phyloP scores from a whole-genome alignment of 345 rosid genomes.

The Populus davidiana region DNA sequence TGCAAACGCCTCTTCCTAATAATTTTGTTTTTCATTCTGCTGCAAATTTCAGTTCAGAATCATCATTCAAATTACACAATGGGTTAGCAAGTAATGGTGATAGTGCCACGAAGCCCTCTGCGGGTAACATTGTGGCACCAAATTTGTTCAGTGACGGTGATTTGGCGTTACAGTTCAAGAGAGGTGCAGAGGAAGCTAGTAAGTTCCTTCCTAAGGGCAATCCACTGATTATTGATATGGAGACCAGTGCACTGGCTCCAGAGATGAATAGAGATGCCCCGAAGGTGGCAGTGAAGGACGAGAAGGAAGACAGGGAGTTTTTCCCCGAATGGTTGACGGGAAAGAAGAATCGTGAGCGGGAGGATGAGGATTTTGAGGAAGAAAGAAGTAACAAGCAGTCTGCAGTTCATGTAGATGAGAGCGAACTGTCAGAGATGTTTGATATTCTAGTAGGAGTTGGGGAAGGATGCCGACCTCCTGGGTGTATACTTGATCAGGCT shows the following conservation, averaged over 20 bases:
- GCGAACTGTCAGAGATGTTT: constrained; percentile 62
- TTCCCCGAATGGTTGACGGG: constrained; percentile 33
- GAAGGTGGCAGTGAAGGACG: constrained; percentile 29
- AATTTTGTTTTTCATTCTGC: constrained; percentile 54
- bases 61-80: constrained; percentile 20
- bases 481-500: not conserved
- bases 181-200: constrained; percentile 81
- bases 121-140: constrained; percentile 33
- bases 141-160: constrained; percentile 53
- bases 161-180: constrained; percentile 61
- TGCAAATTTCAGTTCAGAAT: constrained; percentile 22
- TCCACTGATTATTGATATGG: constrained; percentile 40
- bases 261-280: constrained; percentile 14
- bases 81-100: constrained; percentile 22
- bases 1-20: constrained; percentile 25
- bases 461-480: not conserved
- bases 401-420: constrained; percentile 50
- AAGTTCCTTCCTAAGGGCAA: constrained; percentile 70
- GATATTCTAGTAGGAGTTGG: constrained; percentile 51
- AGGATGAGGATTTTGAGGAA: constrained; percentile 41
- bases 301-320: constrained; percentile 29
- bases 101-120: constrained; percentile 10
- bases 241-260: not conserved
- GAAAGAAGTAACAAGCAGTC: constrained; percentile 63
- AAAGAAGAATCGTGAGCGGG: constrained; percentile 58